phyloP scores from a whole-genome alignment of 208 protist species.

The Herpetomonas tarakana region DNA sequence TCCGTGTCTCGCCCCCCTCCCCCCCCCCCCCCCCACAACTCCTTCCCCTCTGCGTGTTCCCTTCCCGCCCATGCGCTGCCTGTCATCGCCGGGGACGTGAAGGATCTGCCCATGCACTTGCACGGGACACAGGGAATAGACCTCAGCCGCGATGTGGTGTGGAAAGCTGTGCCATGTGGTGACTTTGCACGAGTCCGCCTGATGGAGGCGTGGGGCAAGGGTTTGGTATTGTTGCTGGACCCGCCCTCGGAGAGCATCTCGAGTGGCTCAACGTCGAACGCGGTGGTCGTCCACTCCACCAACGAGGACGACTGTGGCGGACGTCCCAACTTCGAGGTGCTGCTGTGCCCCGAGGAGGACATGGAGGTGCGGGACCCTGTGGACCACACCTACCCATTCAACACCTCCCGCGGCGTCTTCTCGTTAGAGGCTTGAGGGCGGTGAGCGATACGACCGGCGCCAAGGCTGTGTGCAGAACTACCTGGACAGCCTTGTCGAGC shows the following conservation, averaged over 20 bases:
- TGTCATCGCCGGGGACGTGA: too few relatives aligned
- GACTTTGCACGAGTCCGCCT: too few relatives aligned
- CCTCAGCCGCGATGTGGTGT: too few relatives aligned
- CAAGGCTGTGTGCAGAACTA: conserved; percentile 1
- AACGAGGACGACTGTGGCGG: background rate
- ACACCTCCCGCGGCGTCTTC: conserved; percentile 1
- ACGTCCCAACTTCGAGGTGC: background rate
- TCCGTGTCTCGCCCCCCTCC: too few relatives aligned
- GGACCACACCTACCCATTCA: conserved; percentile 3
- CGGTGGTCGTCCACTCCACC: background rate
- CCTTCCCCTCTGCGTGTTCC: too few relatives aligned
- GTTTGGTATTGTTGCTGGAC: background rate
- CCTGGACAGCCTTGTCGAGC: background rate
- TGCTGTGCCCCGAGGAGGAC: background rate
- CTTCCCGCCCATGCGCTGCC: too few relatives aligned
- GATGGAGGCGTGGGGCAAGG: too few relatives aligned
- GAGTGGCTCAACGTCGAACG: background rate
- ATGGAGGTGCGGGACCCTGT: background rate
- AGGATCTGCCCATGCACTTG: too few relatives aligned
- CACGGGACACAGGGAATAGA: too few relatives aligned
- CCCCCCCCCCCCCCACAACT: too few relatives aligned
- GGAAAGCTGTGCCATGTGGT: too few relatives aligned
- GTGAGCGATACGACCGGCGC: background rate
- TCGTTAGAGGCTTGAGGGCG: background rate
- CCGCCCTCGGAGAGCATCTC: background rate